These are phyloP conservation scores for Diaporthe capsici DNA, from an alignment of 2,329 filamentous ascomycete genomes.

Conservation along the genomic window DNA sequence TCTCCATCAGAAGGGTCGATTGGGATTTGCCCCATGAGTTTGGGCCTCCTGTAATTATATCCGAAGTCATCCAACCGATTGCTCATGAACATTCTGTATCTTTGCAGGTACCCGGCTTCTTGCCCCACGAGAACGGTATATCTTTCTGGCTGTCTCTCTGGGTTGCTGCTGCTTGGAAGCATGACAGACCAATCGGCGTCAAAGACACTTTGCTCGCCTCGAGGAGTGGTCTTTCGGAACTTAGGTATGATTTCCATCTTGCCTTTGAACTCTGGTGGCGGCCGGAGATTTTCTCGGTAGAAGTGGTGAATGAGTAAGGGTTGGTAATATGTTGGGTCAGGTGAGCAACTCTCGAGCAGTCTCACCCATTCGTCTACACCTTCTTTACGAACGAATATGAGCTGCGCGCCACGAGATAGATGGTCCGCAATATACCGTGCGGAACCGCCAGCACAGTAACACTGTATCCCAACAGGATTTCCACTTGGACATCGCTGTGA, in stretches of 20 bases:
- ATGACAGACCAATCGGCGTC: background rate
- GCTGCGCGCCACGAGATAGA: background rate
- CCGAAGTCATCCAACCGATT: constrained; percentile 10
- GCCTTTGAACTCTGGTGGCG: background rate
- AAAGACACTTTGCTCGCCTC: constrained; percentile 5
- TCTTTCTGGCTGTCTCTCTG: background rate
- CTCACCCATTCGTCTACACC: constrained; percentile 3
- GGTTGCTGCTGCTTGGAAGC: constrained; percentile 1
- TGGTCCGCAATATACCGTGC: background rate
- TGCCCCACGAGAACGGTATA: background rate
- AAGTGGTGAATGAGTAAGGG: constrained; percentile 4
- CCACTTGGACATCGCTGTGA: constrained; percentile 14
- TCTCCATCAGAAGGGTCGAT: background rate
- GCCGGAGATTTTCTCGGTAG: background rate
- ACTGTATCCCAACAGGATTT: background rate
- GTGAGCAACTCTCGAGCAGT: background rate
- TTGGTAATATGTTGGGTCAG: background rate
- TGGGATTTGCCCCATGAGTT: background rate
- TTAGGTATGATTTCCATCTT: background rate
- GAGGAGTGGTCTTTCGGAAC: background rate
- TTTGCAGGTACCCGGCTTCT: background rate
- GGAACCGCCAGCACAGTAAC: background rate
- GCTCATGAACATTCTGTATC: background rate
- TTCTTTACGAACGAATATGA: constrained; percentile 1
- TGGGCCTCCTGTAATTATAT: background rate